A percentile compares a stretch with the other conserved stretches of the same genome.
Conservation (phyloP, 2,329 filamentous ascomycete species). For the Emmonsiellopsis sp. region DNA sequence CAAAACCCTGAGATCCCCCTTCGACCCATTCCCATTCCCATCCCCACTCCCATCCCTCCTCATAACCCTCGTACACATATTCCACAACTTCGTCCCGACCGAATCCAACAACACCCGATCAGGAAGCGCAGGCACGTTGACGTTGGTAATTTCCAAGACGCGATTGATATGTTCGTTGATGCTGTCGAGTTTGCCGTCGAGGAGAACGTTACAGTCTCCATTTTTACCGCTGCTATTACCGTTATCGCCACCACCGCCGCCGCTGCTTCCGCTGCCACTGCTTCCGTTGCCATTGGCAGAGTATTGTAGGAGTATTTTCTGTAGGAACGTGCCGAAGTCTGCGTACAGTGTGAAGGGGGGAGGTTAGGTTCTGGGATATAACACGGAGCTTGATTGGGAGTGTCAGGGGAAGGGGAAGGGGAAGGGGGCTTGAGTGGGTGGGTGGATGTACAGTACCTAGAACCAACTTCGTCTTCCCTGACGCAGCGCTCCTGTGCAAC, state of each 20-base stretch:
- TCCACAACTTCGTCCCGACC: constrained; percentile 30
- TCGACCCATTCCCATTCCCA: constrained; percentile 5
- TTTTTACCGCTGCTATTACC: neutral
- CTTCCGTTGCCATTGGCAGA: no score
- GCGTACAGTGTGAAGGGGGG: neutral
- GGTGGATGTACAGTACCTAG: neutral
- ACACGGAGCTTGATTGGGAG: no score
- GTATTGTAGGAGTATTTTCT: neutral
- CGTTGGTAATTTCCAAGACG: constrained; percentile 7
- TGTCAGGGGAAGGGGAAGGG: no score
- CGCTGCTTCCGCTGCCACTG: no score
- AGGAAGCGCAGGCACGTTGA: constrained; percentile 2
- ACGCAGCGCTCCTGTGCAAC: neutral
- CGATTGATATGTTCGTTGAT: constrained; percentile 10
- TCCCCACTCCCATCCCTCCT: constrained; percentile 4
- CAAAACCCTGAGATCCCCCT: constrained; percentile 15
- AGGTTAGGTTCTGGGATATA: neutral
- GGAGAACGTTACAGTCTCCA: neutral
- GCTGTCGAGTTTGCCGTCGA: neutral
- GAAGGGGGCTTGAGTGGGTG: neutral
- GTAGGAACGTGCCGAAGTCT: neutral
- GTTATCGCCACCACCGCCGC: neutral
- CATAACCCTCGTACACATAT: constrained; percentile 22
- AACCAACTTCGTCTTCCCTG: neutral
- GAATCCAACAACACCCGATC: constrained; percentile 20